Base-by-base conservation (phyloP, 257 asterid species). In the Gardenia jasminoides region DNA sequence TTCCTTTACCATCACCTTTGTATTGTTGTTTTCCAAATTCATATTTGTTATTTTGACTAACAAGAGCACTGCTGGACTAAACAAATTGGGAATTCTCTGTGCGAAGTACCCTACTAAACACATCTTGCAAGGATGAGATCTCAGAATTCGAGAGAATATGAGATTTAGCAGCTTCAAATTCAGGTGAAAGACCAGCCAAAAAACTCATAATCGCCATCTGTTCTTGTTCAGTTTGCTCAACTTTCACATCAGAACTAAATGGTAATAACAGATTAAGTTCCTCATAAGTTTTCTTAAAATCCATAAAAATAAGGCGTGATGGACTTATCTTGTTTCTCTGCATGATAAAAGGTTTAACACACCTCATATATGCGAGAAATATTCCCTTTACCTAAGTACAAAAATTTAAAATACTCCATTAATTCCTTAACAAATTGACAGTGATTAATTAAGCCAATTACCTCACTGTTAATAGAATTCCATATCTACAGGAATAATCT, bases 121-220 rank as follows among this genome's bases (percentile, higher is more conserved):
- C 36, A 0, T 70, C 78, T 0, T 72, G 33, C 9, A 81, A 47
- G 9, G 75, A 78, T 10, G 68, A 73, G 20, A 80, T 66, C 24
- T 77, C 39, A 9, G 30, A 33, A 54, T 28, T 33, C 10, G 22
- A 65, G 24, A 82, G 74, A 12, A 81, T 79, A 17, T 83, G 77
- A 15, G 81, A 74, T 46, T 78, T 84, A 5, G 50, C 68, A 24
- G 52, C 30, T 11, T 78, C n/a, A n/a, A n/a, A n/a, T n/a, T n/a
- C n/a, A n/a, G n/a, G n/a, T n/a, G n/a, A n/a, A n/a, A n/a, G n/a
- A 22, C 79, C 69, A 10, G 22, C 71, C 31, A 82, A 47, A 62
- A 82, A 85, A 33, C 81, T 82, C 61, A 82, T 77, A 13, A 80
- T 64, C 13, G 7, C 71, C 70, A 80, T 76, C 6, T 79, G 50